Evolutionary conservation across 495 filamentous ascomycete genomes (phyloP).

Genomic region (Podospora tetraspora): DNA sequence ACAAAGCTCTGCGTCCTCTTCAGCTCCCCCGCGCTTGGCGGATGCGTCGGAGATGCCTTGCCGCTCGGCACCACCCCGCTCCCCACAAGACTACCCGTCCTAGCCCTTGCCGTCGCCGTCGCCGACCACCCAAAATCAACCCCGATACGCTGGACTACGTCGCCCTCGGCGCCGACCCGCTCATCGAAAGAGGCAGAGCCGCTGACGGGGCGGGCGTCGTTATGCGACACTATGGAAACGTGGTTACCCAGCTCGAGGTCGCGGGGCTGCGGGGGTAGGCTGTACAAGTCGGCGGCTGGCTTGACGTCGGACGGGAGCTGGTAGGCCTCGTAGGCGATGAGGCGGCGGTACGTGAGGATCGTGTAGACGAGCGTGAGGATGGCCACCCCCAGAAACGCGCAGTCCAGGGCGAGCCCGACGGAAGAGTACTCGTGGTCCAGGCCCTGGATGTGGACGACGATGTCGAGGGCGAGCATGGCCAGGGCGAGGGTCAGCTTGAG

Average conservation of each 20-base stretch:
- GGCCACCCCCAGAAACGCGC: slow-evolving; percentile 34
- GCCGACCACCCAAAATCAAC: slow-evolving; percentile 38
- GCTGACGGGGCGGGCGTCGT: slow-evolving; percentile 4
- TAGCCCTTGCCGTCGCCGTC: neutral
- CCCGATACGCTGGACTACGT: slow-evolving; percentile 33
- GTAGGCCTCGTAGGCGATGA: slow-evolving; percentile 42
- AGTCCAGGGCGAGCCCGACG: slow-evolving; percentile 40
- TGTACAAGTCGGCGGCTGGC: neutral
- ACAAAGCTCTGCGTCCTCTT: slow-evolving; percentile 22
- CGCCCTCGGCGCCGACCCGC: slow-evolving; percentile 17
- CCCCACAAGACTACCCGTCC: slow-evolving; percentile 12
- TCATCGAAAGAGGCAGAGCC: neutral
- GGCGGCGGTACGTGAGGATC: slow-evolving; percentile 35
- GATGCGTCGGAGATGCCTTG: slow-evolving; percentile 4
- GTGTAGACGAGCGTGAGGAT: slow-evolving; percentile 37
- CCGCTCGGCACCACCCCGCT: slow-evolving; percentile 22
- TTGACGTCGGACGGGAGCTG: slow-evolving; percentile 16
- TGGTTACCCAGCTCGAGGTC: slow-evolving; percentile 22
- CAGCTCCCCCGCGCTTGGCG: slow-evolving; percentile 1
- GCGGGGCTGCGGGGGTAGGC: slow-evolving; percentile 14
- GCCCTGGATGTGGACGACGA: slow-evolving; percentile 34
- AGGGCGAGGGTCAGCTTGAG: slow-evolving; percentile 39
- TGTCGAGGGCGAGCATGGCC: slow-evolving; percentile 42
- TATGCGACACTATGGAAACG: slow-evolving; percentile 16
- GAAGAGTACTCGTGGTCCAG: slow-evolving; percentile 39